Conservation (phyloP, 306 rosid genomes). For the Sophora flavescens region DNA sequence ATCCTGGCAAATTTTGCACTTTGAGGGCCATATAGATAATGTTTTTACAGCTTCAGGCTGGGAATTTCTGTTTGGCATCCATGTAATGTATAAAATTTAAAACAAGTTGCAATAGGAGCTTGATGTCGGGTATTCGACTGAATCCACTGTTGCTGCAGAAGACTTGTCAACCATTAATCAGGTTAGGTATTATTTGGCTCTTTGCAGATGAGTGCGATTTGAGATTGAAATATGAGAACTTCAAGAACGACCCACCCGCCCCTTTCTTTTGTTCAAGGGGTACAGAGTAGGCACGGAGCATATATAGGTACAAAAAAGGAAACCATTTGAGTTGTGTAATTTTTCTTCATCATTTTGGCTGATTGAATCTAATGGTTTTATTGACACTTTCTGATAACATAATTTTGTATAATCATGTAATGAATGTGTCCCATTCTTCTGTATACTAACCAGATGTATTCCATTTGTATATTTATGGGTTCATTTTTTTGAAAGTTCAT, state of each 20-base stretch:
- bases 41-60: constrained; percentile 37
- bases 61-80: constrained; percentile 27
- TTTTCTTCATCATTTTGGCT: constrained; percentile 43
- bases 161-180: constrained; percentile 38
- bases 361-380: constrained; percentile 38
- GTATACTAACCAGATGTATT: constrained; percentile 45
- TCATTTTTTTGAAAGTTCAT: constrained; percentile 37
- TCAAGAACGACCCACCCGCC: constrained; percentile 8
- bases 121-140: constrained; percentile 41
- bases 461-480: constrained; percentile 42
- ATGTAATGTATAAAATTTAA: constrained; percentile 30
- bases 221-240: constrained; percentile 31
- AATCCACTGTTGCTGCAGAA: constrained; percentile 35
- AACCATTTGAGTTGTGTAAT: constrained; percentile 38
- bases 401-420: constrained; percentile 51
- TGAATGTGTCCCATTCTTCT: constrained; percentile 48
- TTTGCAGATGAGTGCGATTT: constrained; percentile 28
- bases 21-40: constrained; percentile 40
- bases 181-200: constrained; percentile 36
- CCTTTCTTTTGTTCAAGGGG: constrained; percentile 30
- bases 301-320: constrained; percentile 37
- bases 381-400: constrained; percentile 39
- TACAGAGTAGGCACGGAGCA: constrained; percentile 25
- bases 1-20: constrained; percentile 41
- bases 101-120: constrained; percentile 40